A percentile compares a stretch with the other conserved stretches of the same genome.
Evolutionary conservation across 495 filamentous ascomycete genomes (phyloP).

Genomic region (Diplogelasinospora grovesii): DNA sequence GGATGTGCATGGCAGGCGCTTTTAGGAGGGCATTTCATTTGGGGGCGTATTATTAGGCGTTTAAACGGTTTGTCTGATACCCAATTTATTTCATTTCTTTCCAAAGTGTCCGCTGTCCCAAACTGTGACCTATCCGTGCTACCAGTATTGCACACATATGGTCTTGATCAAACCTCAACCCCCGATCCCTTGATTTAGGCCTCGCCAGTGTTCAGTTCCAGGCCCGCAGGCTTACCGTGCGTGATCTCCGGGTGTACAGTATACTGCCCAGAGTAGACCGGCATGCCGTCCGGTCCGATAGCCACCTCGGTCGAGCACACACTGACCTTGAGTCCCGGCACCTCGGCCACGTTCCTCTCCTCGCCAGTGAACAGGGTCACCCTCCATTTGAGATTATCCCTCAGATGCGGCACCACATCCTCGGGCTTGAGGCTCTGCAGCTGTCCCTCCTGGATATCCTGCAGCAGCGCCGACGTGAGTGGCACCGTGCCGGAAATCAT

Average conservation of each 20-base stretch:
- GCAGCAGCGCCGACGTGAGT: conserved; percentile 33
- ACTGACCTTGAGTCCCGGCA: conserved; percentile 29
- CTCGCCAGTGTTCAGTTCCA: too few species aligned
- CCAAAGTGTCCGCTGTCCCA: background rate
- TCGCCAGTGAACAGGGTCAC: conserved; percentile 28
- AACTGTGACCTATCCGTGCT: too few species aligned
- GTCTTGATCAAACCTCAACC: too few species aligned
- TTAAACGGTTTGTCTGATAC: conserved; percentile 13
- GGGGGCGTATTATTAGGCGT: conserved; percentile 1
- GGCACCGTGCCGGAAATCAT: conserved; percentile 36
- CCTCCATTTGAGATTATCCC: conserved; percentile 27
- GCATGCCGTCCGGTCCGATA: conserved; percentile 24
- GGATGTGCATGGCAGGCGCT: too few species aligned
- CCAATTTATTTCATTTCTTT: conserved; percentile 13
- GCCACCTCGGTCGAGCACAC: conserved; percentile 31
- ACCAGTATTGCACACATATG: too few species aligned
- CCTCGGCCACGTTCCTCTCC: conserved; percentile 22
- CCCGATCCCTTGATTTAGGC: too few species aligned
- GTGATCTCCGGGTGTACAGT: conserved; percentile 30
- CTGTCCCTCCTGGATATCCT: conserved; percentile 27
- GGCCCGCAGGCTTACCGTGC: conserved; percentile 40
- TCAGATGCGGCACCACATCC: conserved; percentile 32
- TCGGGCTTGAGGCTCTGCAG: conserved; percentile 21
- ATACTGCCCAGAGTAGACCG: conserved; percentile 28
- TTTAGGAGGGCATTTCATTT: conserved; percentile 14